Conservation (phyloP, 108 stramenopile species). For the Nitzschia sp. region DNA sequence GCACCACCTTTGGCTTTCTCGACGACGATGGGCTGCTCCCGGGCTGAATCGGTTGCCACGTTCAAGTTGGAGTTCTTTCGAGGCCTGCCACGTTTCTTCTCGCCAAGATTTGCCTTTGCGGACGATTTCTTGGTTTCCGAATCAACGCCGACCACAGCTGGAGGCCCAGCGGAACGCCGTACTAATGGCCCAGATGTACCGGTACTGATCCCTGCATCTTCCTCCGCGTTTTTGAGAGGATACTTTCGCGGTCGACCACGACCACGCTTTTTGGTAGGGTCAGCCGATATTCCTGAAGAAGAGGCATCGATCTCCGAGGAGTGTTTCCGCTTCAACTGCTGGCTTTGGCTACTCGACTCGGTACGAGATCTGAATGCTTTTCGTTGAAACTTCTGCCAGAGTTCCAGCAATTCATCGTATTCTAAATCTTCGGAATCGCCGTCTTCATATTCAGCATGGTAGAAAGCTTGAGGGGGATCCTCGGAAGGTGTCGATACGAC, state of each 20-base stretch:
- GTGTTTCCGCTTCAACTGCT: neutral
- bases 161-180: neutral
- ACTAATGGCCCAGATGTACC: neutral
- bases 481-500: neutral
- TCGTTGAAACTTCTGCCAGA: neutral
- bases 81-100: conserved; percentile 11
- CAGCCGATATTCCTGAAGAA: too few species aligned
- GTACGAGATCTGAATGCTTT: neutral
- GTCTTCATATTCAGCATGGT: conserved; percentile 14
- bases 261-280: neutral
- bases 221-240: neutral
- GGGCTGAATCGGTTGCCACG: too few species aligned
- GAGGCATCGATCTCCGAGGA: too few species aligned
- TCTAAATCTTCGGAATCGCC: conserved; percentile 12
- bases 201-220: neutral
- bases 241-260: conserved; percentile 4
- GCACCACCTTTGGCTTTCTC: too few species aligned
- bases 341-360: too few species aligned
- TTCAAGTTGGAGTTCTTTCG: too few species aligned
- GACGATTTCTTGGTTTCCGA: neutral
- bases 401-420: neutral
- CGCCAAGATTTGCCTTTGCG: neutral
- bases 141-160: neutral
- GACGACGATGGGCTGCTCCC: too few species aligned
- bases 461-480: neutral